Conservation (phyloP, 306 rosid species). For the Corylus avellana region DNA sequence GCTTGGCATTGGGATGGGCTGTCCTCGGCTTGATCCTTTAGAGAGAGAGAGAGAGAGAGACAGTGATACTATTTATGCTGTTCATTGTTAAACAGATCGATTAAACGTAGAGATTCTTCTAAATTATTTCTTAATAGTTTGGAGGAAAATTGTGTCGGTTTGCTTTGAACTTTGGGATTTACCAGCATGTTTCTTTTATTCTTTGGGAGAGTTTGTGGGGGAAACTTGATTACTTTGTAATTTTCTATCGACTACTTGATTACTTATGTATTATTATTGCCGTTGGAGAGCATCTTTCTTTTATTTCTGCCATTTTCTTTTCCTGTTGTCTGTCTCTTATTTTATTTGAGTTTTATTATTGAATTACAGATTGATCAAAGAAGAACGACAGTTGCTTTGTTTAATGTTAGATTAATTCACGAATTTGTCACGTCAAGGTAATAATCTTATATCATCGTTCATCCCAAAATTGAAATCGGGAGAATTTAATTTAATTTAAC, state of each 20-base stretch:
- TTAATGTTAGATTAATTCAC: too few relatives aligned
- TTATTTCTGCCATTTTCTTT: not conserved
- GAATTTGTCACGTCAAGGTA: too few relatives aligned
- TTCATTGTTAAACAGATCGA: too few relatives aligned
- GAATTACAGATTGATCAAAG: not conserved
- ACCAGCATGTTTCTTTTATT: not conserved
- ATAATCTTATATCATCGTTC: too few relatives aligned
- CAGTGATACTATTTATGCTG: not conserved
- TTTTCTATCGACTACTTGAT: not conserved
- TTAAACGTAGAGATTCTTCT: not conserved
- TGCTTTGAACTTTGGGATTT: not conserved
- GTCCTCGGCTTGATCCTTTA: slow-evolving; percentile 57
- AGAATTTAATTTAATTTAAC: too few relatives aligned
- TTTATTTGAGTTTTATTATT: not conserved
- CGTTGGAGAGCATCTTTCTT: not conserved
- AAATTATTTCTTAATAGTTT: not conserved
- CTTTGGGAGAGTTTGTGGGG: slow-evolving; percentile 4
- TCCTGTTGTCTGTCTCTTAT: not conserved
- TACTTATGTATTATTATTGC: not conserved
- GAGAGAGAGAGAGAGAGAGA: slow-evolving; percentile 25
- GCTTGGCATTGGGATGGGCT: slow-evolving; percentile 69
- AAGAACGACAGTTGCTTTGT: too few relatives aligned
- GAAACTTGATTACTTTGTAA: not conserved
- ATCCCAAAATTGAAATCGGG: too few relatives aligned
- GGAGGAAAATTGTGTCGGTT: not conserved